Conservation (phyloP, 2,329 filamentous ascomycete genomes). For the Diaporthe sp. region DNA sequence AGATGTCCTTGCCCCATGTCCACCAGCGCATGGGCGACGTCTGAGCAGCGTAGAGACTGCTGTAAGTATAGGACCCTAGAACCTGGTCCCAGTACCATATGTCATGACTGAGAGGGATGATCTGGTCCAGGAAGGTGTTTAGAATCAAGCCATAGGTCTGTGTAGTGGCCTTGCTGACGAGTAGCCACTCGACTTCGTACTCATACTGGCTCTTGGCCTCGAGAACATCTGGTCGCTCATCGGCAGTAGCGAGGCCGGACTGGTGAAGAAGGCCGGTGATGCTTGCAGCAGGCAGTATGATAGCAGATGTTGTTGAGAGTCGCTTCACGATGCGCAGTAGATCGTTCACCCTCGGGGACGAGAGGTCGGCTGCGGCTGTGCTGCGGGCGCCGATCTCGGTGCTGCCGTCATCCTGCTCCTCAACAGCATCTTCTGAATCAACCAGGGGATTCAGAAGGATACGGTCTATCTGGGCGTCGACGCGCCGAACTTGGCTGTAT, state of each 20-base stretch:
- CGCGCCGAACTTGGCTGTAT: conserved; percentile 70
- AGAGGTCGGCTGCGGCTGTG: conserved; percentile 55
- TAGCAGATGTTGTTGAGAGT: conserved; percentile 77
- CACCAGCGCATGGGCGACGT: conserved; percentile 84
- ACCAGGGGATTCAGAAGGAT: conserved; percentile 64
- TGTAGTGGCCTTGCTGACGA: conserved; percentile 92
- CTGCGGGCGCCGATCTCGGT: conserved; percentile 46
- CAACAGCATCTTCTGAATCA: conserved; percentile 54
- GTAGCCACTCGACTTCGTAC: conserved; percentile 88
- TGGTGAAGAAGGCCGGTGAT: conserved; percentile 74
- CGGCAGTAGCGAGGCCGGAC: conserved; percentile 67
- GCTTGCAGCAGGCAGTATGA: conserved; percentile 70
- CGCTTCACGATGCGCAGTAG: conserved; percentile 78
- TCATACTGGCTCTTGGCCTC: conserved; percentile 69
- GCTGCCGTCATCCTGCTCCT: conserved; percentile 43
- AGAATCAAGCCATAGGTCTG: conserved; percentile 89
- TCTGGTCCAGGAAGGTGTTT: conserved; percentile 83
- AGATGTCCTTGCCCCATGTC: conserved; percentile 79
- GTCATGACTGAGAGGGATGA: conserved; percentile 85
- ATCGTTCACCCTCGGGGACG: conserved; percentile 69
- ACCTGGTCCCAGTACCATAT: conserved; percentile 97
- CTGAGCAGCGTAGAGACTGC: conserved; percentile 87
- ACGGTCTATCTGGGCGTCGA: conserved; percentile 76
- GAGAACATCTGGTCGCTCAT: conserved; percentile 50
- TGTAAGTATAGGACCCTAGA: conserved; percentile 81